A percentile compares a stretch with the other conserved stretches of the same genome.
These are phyloP conservation scores for Ramicandelaber brevisporus DNA, from an alignment of 192 early-diverging fungal genomes.

Conservation along the genomic window DNA sequence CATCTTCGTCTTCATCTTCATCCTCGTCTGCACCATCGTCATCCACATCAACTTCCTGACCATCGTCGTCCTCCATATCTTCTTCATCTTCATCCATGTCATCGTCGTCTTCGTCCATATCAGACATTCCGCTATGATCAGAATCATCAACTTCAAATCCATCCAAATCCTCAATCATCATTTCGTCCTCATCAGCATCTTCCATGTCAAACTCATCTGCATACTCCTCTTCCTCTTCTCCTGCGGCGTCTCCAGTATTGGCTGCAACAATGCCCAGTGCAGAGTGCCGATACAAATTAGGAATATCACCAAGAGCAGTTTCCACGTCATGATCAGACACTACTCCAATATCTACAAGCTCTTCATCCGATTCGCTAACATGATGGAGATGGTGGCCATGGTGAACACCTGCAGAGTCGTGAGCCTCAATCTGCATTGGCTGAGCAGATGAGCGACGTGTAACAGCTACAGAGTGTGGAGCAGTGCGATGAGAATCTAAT, in stretches of 20 bases:
- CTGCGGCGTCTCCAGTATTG: conserved; percentile 36
- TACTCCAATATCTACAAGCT: conserved; percentile 11
- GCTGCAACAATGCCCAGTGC: conserved; percentile 58
- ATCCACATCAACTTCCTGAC: conserved; percentile 3
- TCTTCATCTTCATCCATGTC: conserved; percentile 25
- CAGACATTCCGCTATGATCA: conserved; percentile 23
- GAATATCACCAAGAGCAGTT: conserved; percentile 33
- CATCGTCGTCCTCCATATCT: conserved; percentile 16
- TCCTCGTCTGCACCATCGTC: conserved; percentile 6
- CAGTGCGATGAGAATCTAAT: conserved; percentile 5
- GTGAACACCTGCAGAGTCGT: too few species aligned
- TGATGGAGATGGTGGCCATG: conserved; percentile 5
- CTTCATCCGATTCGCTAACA: conserved; percentile 3
- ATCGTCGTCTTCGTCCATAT: conserved; percentile 25
- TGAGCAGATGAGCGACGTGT: too few species aligned
- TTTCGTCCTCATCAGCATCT: conserved; percentile 37
- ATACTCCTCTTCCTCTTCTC: conserved; percentile 33
- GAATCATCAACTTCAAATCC: conserved; percentile 18
- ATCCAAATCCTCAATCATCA: conserved; percentile 14
- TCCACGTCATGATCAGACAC: conserved; percentile 27
- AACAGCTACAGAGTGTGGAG: too few species aligned
- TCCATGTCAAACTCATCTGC: conserved; percentile 41
- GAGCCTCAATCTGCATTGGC: too few species aligned
- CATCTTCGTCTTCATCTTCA: conserved; percentile 18
- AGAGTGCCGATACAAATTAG: conserved; percentile 59